Percentiles rank a stretch among this genome's conserved stretches.
Conservation (phyloP, 2,329 filamentous ascomycete species). For the Cladosporium sp. region DNA sequence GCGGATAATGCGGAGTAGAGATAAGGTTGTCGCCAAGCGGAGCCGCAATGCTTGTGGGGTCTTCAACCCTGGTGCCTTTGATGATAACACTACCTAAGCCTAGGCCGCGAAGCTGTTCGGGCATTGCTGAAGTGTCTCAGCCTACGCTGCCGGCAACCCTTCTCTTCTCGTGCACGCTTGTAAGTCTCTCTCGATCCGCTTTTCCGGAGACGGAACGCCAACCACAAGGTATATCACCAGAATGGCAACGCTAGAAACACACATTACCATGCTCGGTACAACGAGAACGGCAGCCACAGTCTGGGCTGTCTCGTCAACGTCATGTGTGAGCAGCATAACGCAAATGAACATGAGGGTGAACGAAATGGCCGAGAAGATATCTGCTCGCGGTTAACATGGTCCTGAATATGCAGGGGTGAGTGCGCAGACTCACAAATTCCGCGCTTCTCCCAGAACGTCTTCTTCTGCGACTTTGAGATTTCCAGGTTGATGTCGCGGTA, state of each 20-base stretch:
- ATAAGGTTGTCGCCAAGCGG: too few species aligned
- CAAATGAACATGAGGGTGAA: background rate
- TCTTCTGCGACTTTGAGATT: background rate
- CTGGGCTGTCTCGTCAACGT: background rate
- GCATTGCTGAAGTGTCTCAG: background rate
- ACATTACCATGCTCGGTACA: background rate
- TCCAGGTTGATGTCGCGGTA: constrained; percentile 13
- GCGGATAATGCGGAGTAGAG: too few species aligned
- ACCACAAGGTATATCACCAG: background rate
- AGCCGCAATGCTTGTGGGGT: too few species aligned
- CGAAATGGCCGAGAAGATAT: background rate
- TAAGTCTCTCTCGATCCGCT: background rate
- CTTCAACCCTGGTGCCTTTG: too few species aligned
- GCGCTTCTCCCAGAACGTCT: background rate
- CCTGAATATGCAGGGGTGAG: background rate
- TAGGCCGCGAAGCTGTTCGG: too few species aligned
- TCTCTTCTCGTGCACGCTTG: background rate
- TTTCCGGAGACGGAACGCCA: background rate
- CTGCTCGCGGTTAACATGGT: background rate
- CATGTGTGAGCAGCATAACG: background rate
- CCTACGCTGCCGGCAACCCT: background rate
- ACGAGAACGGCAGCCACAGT: background rate
- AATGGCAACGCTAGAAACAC: background rate
- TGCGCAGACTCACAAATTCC: background rate
- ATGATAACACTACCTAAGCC: too few species aligned